Base-by-base conservation (phyloP, 768 basidiomycete genomes). In the Boletellus emodensis region DNA sequence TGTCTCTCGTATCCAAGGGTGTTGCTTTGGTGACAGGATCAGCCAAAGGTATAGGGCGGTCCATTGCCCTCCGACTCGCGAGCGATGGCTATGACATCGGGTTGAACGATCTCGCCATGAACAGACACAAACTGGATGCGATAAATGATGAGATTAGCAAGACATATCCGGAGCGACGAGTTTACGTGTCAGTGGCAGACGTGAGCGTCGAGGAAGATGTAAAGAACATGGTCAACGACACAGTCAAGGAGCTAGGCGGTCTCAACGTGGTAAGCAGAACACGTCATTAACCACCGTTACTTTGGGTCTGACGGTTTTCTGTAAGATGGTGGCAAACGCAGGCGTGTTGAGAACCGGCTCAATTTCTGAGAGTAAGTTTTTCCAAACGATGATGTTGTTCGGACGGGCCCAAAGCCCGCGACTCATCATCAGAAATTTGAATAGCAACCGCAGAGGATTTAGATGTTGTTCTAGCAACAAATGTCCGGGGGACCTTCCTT, bases 401-500 rank as follows among this genome's bases (percentile, higher is more conserved):
- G 20, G 20, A 7, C 12, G 43, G 11, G 6, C 13, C 12, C 8
- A 13, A 32, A 17, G 17, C n/a, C 20, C 34, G 34, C 35, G 24
- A 45, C 44, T 45, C 14, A 45, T 28, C 35, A 26, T 26, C 5
- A 26, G 24, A 4, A 24, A 1, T 18, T 32, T 28, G 45, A 4
- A 11, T 42, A 76, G 74, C 65, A 1, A 59, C 61, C 18, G 50
- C 65, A 2, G 64, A 65, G 17, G 63, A 73, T 9, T 61, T 69
- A 50, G 69, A 75, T 26, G 50, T 54, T 17, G 40, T 69, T 10
- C 52, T 72, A n/a, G 50, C 65, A 2, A 63, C 75, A 44, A 79
- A 79, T 37, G 63, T 68, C 24, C 67, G 65, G 13, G 74, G 78
- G 6, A 63, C 65, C 0, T 66, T 77, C 55, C 58, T 75, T 15